These are phyloP conservation scores for Podospora fimiseda DNA, from an alignment of 495 filamentous ascomycete species.

Conservation along the genomic window DNA sequence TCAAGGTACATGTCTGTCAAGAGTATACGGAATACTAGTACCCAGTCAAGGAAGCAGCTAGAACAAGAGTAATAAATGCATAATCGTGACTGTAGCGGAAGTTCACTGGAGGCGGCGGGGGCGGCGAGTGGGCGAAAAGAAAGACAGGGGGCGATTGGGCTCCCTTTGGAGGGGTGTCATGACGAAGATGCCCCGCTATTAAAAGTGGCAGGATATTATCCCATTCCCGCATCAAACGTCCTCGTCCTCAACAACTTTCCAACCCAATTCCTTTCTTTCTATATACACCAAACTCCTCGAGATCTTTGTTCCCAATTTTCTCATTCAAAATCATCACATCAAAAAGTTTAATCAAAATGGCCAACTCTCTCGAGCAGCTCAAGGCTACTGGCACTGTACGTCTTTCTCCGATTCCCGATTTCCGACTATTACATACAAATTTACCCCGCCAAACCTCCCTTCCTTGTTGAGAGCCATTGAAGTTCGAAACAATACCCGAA, in stretches of 20 bases:
- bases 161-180: background rate
- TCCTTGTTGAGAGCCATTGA: constrained; percentile 14
- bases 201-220: constrained; percentile 7
- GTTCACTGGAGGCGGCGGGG: background rate
- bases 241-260: background rate
- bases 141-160: background rate
- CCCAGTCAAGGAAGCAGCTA: no score
- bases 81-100: background rate
- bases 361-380: constrained; percentile 87
- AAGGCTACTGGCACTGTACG: constrained; percentile 93
- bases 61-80: no score
- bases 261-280: constrained; percentile 2
- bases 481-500: constrained; percentile 5
- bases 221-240: background rate
- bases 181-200: constrained; percentile 5
- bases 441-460: constrained; percentile 36
- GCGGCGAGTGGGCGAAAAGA: background rate
- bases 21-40: background rate
- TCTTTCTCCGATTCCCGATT: constrained; percentile 19
- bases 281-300: background rate
- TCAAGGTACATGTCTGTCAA: background rate
- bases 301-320: background rate
- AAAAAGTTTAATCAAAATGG: constrained; percentile 61
- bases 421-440: constrained; percentile 15
- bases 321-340: constrained; percentile 1